These are phyloP conservation scores for Aspergillus pseudonomiae DNA, from an alignment of 2,329 filamentous ascomycete genomes.

Conservation along the genomic window DNA sequence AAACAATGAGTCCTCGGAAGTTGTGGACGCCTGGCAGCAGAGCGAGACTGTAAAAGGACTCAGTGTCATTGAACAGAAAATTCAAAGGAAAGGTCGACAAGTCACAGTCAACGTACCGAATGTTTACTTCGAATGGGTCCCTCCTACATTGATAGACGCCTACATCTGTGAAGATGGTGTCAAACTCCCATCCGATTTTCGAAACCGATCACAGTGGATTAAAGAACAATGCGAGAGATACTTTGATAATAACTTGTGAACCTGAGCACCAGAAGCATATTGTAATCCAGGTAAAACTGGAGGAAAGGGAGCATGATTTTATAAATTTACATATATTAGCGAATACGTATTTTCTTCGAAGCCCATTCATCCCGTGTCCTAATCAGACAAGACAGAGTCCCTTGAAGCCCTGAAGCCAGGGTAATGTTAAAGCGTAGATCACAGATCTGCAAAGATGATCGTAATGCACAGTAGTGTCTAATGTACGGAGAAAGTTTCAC, in stretches of 20 bases:
- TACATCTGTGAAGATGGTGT: background rate
- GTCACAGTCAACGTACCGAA: background rate
- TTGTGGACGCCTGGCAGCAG: background rate
- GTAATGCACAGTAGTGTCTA: background rate
- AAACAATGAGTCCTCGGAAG: background rate
- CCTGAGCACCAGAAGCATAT: background rate
- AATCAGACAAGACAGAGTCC: background rate
- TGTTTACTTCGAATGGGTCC: background rate
- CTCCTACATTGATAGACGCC: background rate
- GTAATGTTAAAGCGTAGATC: background rate
- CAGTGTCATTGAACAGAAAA: background rate
- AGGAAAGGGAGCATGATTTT: background rate
- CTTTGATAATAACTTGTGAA: background rate
- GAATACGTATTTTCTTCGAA: background rate
- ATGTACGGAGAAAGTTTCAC: background rate
- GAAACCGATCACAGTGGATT: background rate
- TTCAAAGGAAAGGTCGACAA: background rate
- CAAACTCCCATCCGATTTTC: background rate
- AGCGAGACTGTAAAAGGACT: background rate
- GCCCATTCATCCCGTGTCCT: background rate
- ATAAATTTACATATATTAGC: background rate
- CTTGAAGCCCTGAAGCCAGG: background rate
- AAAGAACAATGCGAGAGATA: background rate
- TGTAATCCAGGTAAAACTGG: background rate
- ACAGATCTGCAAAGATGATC: background rate